These are phyloP conservation scores for Zalaria sp. DNA, from an alignment of 2,329 filamentous ascomycete species.

Conservation along the genomic window DNA sequence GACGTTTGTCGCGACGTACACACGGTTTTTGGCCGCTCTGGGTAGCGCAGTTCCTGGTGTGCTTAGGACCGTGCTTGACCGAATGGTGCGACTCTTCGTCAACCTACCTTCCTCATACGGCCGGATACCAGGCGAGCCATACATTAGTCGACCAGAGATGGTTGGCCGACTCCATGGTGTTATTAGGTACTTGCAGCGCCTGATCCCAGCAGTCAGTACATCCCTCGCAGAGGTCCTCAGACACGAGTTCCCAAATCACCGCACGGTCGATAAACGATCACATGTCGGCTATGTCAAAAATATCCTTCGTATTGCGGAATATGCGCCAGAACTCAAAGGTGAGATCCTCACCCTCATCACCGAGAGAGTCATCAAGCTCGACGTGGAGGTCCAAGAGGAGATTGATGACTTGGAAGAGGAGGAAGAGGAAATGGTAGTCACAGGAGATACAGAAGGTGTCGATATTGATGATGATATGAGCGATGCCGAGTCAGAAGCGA, in stretches of 20 bases:
- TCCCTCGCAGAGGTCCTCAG: constrained; percentile 43
- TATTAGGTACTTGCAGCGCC: constrained; percentile 60
- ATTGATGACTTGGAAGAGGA: constrained; percentile 88
- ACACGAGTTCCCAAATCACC: constrained; percentile 19
- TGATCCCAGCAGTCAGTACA: constrained; percentile 66
- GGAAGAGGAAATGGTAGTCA: constrained; percentile 58
- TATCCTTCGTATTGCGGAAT: constrained; percentile 60
- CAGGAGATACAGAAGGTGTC: constrained; percentile 40
- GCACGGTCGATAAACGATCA: constrained; percentile 60
- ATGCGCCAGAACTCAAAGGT: constrained; percentile 62
- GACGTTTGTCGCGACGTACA: constrained; percentile 41
- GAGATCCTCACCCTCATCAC: constrained; percentile 75
- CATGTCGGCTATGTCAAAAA: constrained; percentile 85
- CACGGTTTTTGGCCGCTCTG: constrained; percentile 45
- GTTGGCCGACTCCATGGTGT: constrained; percentile 62
- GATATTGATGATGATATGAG: constrained; percentile 39
- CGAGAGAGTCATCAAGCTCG: constrained; percentile 79
- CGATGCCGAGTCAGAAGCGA: constrained; percentile 57
- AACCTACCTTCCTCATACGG: constrained; percentile 41
- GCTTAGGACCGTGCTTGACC: constrained; percentile 58
- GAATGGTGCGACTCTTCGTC: constrained; percentile 68
- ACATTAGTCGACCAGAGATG: constrained; percentile 50
- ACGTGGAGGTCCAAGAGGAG: constrained; percentile 89
- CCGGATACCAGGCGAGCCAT: constrained; percentile 38
- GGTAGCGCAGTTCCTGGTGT: constrained; percentile 74